Conservation (phyloP, 2,329 filamentous ascomycete genomes). For the Diplodia seriata region DNA sequence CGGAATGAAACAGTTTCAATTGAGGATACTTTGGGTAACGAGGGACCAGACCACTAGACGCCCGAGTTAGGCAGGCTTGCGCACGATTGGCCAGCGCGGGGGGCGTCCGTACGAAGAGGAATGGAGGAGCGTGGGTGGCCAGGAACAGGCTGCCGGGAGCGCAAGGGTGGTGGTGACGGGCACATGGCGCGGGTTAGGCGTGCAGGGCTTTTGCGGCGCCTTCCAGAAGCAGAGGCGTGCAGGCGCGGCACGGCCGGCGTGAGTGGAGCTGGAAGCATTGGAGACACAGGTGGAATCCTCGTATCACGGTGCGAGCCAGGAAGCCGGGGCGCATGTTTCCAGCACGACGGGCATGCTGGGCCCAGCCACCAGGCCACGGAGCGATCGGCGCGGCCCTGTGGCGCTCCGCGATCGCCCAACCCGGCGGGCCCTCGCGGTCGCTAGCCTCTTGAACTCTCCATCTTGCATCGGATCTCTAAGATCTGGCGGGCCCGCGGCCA, state of each 20-base stretch:
- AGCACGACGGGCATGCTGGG: constrained; percentile 32
- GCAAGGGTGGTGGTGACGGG: constrained; percentile 27
- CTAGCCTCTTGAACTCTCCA: constrained; percentile 29
- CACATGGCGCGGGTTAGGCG: constrained; percentile 30
- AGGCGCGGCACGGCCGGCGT: constrained; percentile 18
- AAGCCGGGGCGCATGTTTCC: constrained; percentile 30
- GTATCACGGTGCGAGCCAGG: constrained; percentile 27
- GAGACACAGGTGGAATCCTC: constrained; percentile 30
- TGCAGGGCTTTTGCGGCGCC: constrained; percentile 21
- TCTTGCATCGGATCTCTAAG: constrained; percentile 30
- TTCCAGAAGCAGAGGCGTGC: constrained; percentile 32
- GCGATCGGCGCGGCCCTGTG: constrained; percentile 31
- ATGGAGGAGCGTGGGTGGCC: constrained; percentile 23
- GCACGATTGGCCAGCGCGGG: constrained; percentile 20
- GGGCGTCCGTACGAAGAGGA: constrained; percentile 26
- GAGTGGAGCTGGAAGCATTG: constrained; percentile 29
- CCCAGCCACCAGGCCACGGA: constrained; percentile 33
- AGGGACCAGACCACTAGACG: constrained; percentile 25
- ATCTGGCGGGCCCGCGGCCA: constrained; percentile 33
- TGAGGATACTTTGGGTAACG: constrained; percentile 33
- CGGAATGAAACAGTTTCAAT: constrained; percentile 34
- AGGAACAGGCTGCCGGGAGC: constrained; percentile 30
- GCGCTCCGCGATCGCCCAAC: constrained; percentile 31
- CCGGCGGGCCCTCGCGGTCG: constrained; percentile 23
- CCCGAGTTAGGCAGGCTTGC: constrained; percentile 20